These are phyloP conservation scores for Kregervanrija pseudodelftensis DNA, from an alignment of 805 yeast genomes.

Conservation along the genomic window DNA sequence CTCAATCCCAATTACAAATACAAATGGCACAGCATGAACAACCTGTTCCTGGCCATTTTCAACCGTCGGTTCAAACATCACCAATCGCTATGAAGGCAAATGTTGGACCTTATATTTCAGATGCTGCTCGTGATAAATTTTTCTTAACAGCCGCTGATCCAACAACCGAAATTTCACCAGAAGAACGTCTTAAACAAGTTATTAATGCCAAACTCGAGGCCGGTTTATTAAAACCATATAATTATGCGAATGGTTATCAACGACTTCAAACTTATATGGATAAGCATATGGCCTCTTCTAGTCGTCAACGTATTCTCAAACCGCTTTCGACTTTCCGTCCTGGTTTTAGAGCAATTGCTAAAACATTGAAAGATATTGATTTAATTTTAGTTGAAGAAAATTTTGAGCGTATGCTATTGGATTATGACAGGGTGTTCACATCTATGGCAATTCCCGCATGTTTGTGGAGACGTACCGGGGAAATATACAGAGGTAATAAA, in stretches of 20 bases:
- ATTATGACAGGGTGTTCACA: constrained; percentile 91
- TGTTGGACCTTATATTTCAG: constrained; percentile 36
- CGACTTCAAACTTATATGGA: constrained; percentile 88
- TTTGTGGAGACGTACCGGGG: constrained; percentile 95
- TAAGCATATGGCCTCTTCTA: constrained; percentile 76
- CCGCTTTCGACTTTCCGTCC: constrained; percentile 85
- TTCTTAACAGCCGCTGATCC: constrained; percentile 97
- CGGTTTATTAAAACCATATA: constrained; percentile 84
- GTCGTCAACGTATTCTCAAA: constrained; percentile 77
- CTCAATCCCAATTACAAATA: neutral
- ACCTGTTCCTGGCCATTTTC: constrained; percentile 3
- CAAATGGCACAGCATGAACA: neutral
- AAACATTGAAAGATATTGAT: constrained; percentile 84
- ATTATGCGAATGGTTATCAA: constrained; percentile 91
- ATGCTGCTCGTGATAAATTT: constrained; percentile 86
- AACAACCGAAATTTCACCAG: constrained; percentile 88
- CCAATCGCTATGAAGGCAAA: neutral
- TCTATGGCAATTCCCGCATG: constrained; percentile 98
- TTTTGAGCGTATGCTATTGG: constrained; percentile 87
- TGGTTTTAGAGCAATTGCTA: constrained; percentile 87
- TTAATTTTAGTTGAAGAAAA: constrained; percentile 87
- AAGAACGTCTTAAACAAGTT: constrained; percentile 86
- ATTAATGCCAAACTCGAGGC: constrained; percentile 93
- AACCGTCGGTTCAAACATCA: neutral
- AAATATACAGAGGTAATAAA: constrained; percentile 88